Base-by-base conservation (phyloP, 169 alveolate genomes). In the Cryptosporidium tyzzeri region DNA sequence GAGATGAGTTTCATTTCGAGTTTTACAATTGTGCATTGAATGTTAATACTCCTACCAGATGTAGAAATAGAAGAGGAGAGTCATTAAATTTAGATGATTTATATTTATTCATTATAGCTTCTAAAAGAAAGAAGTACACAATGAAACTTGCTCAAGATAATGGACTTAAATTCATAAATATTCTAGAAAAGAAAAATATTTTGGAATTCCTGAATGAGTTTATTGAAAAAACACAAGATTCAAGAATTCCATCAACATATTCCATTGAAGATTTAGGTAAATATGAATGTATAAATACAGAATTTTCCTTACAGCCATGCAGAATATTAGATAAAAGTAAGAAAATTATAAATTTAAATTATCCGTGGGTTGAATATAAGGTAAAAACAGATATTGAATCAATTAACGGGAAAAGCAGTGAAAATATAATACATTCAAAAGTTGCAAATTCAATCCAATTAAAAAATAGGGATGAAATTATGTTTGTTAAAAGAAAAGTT, bases 41-140 rank as follows among this genome's bases (percentile, higher is more conserved):
- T 41, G 41, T 35, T 21, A 37, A 41, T 7, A 65, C 75, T n/a
- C 89, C 89, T 10, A 80, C 89, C 12, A 59, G 89, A 45, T 80
- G 89, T 39, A 59, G 89, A 45, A 80, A 65, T 80, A 59, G 89
- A n/a, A 29, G 89, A 62, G 89, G 89, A 16, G 89, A 80, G 45
- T 41, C 75, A 14, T 48, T 80, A 6, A 80, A n/a, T 41, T 65
- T 80, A 18, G 50, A 45, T 3, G 89, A 80, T 80, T 65, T 80
- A 39, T 67, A 80, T 80, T 23, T 80, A 62, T 80, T 80, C 14
- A 26, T 80, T 5, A 61, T 80, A 16, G 65, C 74, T n/a, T 31
- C 89, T 10, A 59, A 45, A 41, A 61, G 14, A n/a, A 80, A 80
- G 45, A 65, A 62, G 23, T 80, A 80, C 33, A 80, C 89, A n/a